Evolutionary conservation across 805 yeast species (phyloP), one percentile per base, ranked within the genome.

Genomic region (Tetrapisispora pingtungensis): DNA sequence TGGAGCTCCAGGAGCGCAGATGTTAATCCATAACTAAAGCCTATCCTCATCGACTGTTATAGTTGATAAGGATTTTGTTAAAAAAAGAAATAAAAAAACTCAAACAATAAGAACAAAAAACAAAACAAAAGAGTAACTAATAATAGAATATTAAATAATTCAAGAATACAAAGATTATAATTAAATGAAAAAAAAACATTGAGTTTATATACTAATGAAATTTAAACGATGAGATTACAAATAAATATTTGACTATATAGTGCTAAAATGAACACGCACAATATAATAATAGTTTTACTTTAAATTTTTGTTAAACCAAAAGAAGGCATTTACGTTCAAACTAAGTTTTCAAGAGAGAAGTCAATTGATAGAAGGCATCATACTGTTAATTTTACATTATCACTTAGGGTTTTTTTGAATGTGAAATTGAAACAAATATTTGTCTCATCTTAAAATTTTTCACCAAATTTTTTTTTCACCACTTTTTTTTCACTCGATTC

Each of bases 1-100:
- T 36, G 30, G 31, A 36, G 40, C 31, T 35, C 32, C 12, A 40
- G 2, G 22, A 38, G 61, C 57, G 41, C 47, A 27, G 57, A 47
- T 42, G 46, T 45, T 46, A 35, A 19, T 33, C 39, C 22, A 36
- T 50, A 52, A 52, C 50, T 52, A 58, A 49, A 45, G 50, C 65
- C 72, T 64, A 54, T 71, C 77, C 62, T 74, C 77, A 71, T 70
- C 65, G 77, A 71, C 77, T 73, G 77, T 70, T 65, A 70, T 73
- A 74, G 78, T 73, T 74, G 78, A 71, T 71, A 55, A 56, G 48
- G 70, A 67, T 22, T 33, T 36, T 10, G 13, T 14, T 15, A 15
- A 33, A 33, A 19, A 10, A 33, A 33, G n/a, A 33, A 8, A 33
- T 33, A 19, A 28, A 10, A 35, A 35, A 20, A 20, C n/a, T 33